Evolutionary conservation across 148 eudicot genomes (phyloP), one percentile per base, ranked within the genome.

Genomic region (Talinum fruticosum): DNA sequence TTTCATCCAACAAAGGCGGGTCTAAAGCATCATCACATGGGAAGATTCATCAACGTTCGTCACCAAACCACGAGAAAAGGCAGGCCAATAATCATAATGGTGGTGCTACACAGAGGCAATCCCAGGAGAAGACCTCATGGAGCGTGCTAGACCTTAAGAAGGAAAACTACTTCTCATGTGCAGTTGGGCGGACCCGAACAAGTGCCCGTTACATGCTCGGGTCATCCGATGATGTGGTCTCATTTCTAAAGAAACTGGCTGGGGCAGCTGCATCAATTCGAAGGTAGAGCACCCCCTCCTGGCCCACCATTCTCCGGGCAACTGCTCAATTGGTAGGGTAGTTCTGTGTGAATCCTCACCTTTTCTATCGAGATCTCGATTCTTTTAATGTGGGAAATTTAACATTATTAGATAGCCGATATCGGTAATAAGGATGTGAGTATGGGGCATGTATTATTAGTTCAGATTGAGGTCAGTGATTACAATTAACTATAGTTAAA

Each of bases 81-180:
- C 67, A 76, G 36, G 47, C 0, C 2, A 65, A 71, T 38, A 57
- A 74, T 77, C 79, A 83, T 14, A 49, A 51, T 34, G 74, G 74
- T 28, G 76, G 82, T 6, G 83, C 83, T 23, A 66, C 85, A 65
- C 82, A 90, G 54, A 83, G 84, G 69, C 84, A 86, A 8, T 44
- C 86, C 0, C 78, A 86, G 6, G 95, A 91, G 70, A 90, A 84
- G 78, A 82, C 79, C 2, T 87, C 97, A 1, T 96, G 90, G 94
- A 93, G 86, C 14, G 97, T 96, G 80, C 92, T 96, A 0, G 99
- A 96, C 78, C 91, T 96, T 29, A 88, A 93, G 76, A 91, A 88
- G 78, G 97, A 93, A 36, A 91, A 96, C 73, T 96, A 96, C 83
- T 96, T 96, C 83, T 96, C 99, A 1, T 93, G 97, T 59, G 88